Evolutionary conservation across 2,329 filamentous ascomycete species (phyloP).

Genomic region (Pleochaeta shiraiana): DNA sequence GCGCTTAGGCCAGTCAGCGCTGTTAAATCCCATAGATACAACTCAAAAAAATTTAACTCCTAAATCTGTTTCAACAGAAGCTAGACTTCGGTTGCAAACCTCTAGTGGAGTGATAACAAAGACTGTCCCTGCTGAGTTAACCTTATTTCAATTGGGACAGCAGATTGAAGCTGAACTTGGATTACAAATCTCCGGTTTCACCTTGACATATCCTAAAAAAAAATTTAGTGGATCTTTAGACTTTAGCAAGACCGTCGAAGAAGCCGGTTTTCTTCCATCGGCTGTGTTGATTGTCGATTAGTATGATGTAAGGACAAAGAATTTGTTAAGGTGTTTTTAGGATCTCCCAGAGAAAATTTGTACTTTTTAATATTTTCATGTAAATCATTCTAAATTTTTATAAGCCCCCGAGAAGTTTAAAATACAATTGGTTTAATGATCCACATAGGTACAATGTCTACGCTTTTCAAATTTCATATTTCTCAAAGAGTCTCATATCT

Average conservation of each 20-base stretch:
- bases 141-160: conserved; percentile 77
- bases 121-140: conserved; percentile 73
- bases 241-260: conserved; percentile 79
- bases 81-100: conserved; percentile 64
- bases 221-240: conserved; percentile 46
- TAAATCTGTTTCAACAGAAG: conserved; percentile 33
- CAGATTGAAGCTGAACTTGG: conserved; percentile 51
- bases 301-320: too few relatives aligned
- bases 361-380: too few relatives aligned
- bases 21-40: conserved; percentile 18
- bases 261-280: conserved; percentile 74
- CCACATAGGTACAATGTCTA: too few relatives aligned
- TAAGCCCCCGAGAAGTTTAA: too few relatives aligned
- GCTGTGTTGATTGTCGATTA: conserved; percentile 57
- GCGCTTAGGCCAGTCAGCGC: conserved; percentile 47
- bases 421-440: too few relatives aligned
- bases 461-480: too few relatives aligned
- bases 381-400: too few relatives aligned
- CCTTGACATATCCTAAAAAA: conserved; percentile 74
- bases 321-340: too few relatives aligned
- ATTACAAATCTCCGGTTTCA: conserved; percentile 54
- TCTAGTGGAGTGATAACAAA: conserved; percentile 58
- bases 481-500: too few relatives aligned
- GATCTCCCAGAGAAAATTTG: too few relatives aligned
- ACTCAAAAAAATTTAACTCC: conserved; percentile 24